Evolutionary conservation across 768 basidiomycete genomes (phyloP), one percentile per base, ranked within the genome.

Genomic region (Porpolomopsis calyptriformis): DNA sequence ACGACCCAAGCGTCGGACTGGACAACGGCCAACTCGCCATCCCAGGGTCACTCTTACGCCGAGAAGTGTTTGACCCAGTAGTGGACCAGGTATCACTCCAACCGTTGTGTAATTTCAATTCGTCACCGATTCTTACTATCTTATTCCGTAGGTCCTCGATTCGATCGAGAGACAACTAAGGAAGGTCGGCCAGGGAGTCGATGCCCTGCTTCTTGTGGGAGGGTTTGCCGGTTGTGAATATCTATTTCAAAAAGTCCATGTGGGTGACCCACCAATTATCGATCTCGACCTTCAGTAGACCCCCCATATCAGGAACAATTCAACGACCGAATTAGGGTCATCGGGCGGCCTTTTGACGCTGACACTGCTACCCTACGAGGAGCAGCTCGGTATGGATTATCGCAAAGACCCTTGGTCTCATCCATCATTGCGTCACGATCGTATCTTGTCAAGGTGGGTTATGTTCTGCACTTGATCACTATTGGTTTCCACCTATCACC

Each of bases 201-300:
- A 91, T 70, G 89, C 88, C 8, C 65, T 93, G 43, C 76, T 93
- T 53, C 77, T 92, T 55, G 88, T 93, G 59, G 89, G 89, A 63
- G 89, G 89, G 43, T 93, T 93, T 62, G 82, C 82, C 41, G 85
- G 82, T 5, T 84, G 84, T 61, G 82, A 87, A 59, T 91, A 93
- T 62, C 68, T 91, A 52, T 87, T 84, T 65, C 72, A 77, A 56
- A 75, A 78, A 50, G 82, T 91, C 33, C 75, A 88, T 71, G 85
- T 81, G 43, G 49, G 76, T 67, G 34, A 25, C 7, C 10, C 33
- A 43, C 43, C 26, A 27, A 20, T 34, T 45, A 35, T 31, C 29
- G 43, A 47, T 36, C 33, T 44, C 35, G 47, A 49, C 45, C 47
- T 39, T 49, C 44, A 48, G 40, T 37, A 44, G 39, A 52, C 31